Percentiles rank a stretch among this genome's conserved stretches.
phyloP scores from a whole-genome alignment of 2,329 filamentous ascomycete species.

The Lasiodiplodia sp. region DNA sequence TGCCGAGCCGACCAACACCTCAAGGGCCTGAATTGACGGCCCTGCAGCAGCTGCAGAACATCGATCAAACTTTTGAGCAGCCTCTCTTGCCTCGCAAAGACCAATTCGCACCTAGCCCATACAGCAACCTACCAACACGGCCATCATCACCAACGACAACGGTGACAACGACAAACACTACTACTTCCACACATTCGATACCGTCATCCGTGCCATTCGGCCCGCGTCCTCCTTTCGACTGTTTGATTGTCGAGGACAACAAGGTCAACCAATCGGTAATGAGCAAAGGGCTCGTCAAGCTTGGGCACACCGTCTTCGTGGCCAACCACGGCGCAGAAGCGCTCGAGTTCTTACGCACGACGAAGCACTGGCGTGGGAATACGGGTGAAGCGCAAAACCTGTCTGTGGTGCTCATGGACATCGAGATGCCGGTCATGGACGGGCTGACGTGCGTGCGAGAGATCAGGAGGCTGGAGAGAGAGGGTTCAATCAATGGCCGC shows the following conservation, averaged over 20 bases:
- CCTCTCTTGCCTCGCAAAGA: slow-evolving; percentile 10
- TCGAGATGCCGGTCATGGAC: slow-evolving; percentile 51
- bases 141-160: slow-evolving; percentile 66
- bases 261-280: slow-evolving; percentile 51
- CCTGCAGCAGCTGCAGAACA: slow-evolving; percentile 24
- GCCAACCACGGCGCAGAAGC: slow-evolving; percentile 50
- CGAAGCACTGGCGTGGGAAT: slow-evolving; percentile 29
- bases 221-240: slow-evolving; percentile 29
- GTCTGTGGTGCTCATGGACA: slow-evolving; percentile 45
- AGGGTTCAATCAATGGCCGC: slow-evolving; percentile 35
- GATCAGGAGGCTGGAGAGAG: slow-evolving; percentile 43
- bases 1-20: slow-evolving; percentile 3
- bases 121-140: slow-evolving; percentile 34
- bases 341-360: slow-evolving; percentile 43
- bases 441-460: slow-evolving; percentile 44
- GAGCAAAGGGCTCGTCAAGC: slow-evolving; percentile 47
- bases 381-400: slow-evolving; percentile 32
- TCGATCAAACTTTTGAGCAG: slow-evolving; percentile 28
- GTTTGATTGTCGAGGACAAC: slow-evolving; percentile 49
- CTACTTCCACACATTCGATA: slow-evolving; percentile 71
- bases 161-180: slow-evolving; percentile 64
- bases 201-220: slow-evolving; percentile 75
- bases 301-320: slow-evolving; percentile 46
- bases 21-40: slow-evolving; percentile 5
- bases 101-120: slow-evolving; percentile 16